A percentile compares a stretch with the other conserved stretches of the same genome.
Evolutionary conservation across 2,329 filamentous ascomycete genomes (phyloP).

Genomic region (Fusarium mangiferae): DNA sequence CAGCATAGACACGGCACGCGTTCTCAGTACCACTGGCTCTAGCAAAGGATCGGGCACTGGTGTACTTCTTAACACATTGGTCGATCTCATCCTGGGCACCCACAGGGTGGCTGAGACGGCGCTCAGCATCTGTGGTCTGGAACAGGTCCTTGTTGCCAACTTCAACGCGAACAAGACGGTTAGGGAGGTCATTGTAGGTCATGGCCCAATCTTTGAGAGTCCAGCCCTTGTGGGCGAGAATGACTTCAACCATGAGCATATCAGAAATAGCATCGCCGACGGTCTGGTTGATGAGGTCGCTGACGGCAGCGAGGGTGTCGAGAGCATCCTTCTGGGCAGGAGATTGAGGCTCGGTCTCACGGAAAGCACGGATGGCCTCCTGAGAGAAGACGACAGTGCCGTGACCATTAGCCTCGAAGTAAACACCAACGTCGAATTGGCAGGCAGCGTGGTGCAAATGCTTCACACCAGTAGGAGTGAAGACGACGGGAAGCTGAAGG

Average conservation of each 20-base stretch:
- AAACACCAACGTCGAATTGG: slow-evolving; percentile 94
- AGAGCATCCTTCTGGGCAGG: slow-evolving; percentile 92
- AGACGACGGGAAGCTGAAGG: slow-evolving; percentile 88
- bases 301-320: slow-evolving; percentile 83
- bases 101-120: slow-evolving; percentile 81
- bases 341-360: slow-evolving; percentile 83
- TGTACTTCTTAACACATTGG: slow-evolving; percentile 87
- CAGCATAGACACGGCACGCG: slow-evolving; percentile 93
- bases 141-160: slow-evolving; percentile 90
- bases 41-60: slow-evolving; percentile 88
- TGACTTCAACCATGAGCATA: slow-evolving; percentile 94
- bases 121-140: slow-evolving; percentile 91
- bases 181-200: slow-evolving; percentile 94
- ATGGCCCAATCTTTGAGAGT: slow-evolving; percentile 88
- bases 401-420: slow-evolving; percentile 98
- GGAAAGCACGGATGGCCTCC: slow-evolving; percentile 82
- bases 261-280: slow-evolving; percentile 96
- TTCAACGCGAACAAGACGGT: slow-evolving; percentile 92
- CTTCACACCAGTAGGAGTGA: slow-evolving; percentile 96
- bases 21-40: slow-evolving; percentile 96
- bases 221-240: slow-evolving; percentile 95
- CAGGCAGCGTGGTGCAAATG: slow-evolving; percentile 96
- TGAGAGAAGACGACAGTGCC: slow-evolving; percentile 95
- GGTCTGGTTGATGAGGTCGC: slow-evolving; percentile 96
- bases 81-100: slow-evolving; percentile 90